Evolutionary conservation across 768 basidiomycete species (phyloP), one percentile per base, ranked within the genome.

Genomic region (Hericium coralloides): DNA sequence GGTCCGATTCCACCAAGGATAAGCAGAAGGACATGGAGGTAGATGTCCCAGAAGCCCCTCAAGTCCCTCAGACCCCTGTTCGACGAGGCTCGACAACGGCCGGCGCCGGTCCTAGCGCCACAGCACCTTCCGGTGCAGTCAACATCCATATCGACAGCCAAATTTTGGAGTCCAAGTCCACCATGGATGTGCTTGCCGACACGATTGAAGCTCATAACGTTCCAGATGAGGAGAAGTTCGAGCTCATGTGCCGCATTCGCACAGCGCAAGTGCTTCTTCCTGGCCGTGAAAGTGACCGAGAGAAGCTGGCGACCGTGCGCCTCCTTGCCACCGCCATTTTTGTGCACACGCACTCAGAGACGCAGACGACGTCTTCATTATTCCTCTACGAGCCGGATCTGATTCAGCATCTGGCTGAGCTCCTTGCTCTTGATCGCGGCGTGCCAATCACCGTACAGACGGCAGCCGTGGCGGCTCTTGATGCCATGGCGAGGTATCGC

Each of bases 351-450:
- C 85, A 92, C 66, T 68, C 76, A 47, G 95, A 98, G 70, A 76
- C 78, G 39, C 83, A 87, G 67, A 89, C 91, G 1, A 79, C 84
- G 41, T 82, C 88, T 4, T 81, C 86, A 8, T 77, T 98, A 45
- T 95, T 98, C 74, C 78, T 98, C 12, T 95, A 93, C 65, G 95
- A 98, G 68, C 95, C 95, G 7, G 95, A 97, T 65, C 77, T 98
- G 53, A 85, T 97, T 63, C 74, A 79, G 1, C 91, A 95, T 65
- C 77, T 98, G 58, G 92, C 94, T 12, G 92, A 95, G 64, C 78
- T 98, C 22, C 78, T 98, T 41, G 90, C 92, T 65, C 80, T 90
- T 43, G 89, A 92, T 65, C 78, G 76, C 48, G 80, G 78, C 39
- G 78, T 95, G 25, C 82, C 88, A 9, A 73, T 84, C 49, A 69